Base-by-base conservation (phyloP, 2,329 filamentous ascomycete species). In the Elsinoe australis region DNA sequence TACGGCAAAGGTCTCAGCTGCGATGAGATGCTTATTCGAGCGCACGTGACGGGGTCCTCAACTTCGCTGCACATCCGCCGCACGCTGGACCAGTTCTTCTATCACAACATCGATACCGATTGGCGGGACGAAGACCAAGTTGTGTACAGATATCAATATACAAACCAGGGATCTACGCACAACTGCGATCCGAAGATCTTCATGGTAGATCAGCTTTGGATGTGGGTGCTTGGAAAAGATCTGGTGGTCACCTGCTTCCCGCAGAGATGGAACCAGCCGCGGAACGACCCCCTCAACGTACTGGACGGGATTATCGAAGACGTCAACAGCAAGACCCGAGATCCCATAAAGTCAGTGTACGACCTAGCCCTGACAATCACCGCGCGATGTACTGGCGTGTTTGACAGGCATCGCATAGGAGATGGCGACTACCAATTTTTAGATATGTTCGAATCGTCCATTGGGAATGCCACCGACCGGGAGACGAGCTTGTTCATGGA, bases 171-270 rank as follows among this genome's bases (percentile, higher is more conserved):
- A 8, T 33, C 53, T 12, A 49, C 63, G 10, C 22, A 34, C 21
- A 56, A 58, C 33, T 59, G 58, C 12, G 57, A 79, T 49, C 70
- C 71, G 1, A 80, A 80, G 52, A 73, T 82, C 2, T 80, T 80
- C 59, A 82, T 82, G 79, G 79, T 83, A 0, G 80, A 83, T 58
- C 80, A 83, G 55, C 64, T 84, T 1, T 83, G 80, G 80, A 72
- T 83, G 58, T 82, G 78, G 75, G 69, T 80, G 2, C 57, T 83
- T 1, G 65, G 74, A 50, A 67, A 67, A 59, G 78, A 80, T 50
- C 63, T 82, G 12, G 71, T 83, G 14, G 71, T 83, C 8, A 78
- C 76, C 0, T 72, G 73, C 47, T 79, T 79, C 49, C 75, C 76
- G 2, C 71, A 78, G 52, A 65, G 75, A 4, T 79, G 75, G 75